phyloP scores from a whole-genome alignment of 345 rosid species.

The Hypericum perforatum region DNA sequence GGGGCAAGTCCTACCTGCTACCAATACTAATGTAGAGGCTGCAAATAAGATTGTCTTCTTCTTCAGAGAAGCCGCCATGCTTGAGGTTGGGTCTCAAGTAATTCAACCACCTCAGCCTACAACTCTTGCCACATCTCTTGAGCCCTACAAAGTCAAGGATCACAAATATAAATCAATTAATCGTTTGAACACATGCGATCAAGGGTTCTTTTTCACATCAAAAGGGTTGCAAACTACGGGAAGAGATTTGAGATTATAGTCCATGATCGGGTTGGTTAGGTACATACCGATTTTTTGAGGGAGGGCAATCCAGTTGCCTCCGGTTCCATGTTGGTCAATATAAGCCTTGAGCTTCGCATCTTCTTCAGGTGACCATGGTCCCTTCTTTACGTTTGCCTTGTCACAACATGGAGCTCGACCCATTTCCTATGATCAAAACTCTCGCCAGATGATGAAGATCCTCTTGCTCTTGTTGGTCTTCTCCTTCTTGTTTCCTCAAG shows the following conservation, averaged over 20 bases:
- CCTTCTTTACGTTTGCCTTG: conserved; percentile 84
- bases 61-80: conserved; percentile 97
- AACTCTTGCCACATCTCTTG: conserved; percentile 96
- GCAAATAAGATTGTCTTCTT: conserved; percentile 94
- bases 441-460: too few species aligned
- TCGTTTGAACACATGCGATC: too few species aligned
- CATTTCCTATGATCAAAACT: conserved; percentile 21
- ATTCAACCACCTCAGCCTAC: conserved; percentile 95
- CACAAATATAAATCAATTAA: not conserved
- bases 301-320: conserved; percentile 96
- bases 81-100: conserved; percentile 91
- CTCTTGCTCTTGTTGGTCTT: conserved; percentile 4
- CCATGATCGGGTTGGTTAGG: not conserved
- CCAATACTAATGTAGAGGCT: conserved; percentile 97
- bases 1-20: conserved; percentile 48
- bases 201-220: too few species aligned
- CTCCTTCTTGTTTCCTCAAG: conserved; percentile 11
- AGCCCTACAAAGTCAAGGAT: conserved; percentile 33
- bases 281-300: conserved; percentile 85
- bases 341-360: conserved; percentile 88
- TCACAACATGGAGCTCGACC: conserved; percentile 99
- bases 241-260: not conserved
- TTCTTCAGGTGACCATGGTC: conserved; percentile 98
- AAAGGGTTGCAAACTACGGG: too few species aligned
- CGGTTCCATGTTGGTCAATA: conserved; percentile 73